A percentile compares a stretch with the other conserved stretches of the same genome.
These are phyloP conservation scores for Suillus brevipes DNA, from an alignment of 768 basidiomycete species.

Conservation along the genomic window DNA sequence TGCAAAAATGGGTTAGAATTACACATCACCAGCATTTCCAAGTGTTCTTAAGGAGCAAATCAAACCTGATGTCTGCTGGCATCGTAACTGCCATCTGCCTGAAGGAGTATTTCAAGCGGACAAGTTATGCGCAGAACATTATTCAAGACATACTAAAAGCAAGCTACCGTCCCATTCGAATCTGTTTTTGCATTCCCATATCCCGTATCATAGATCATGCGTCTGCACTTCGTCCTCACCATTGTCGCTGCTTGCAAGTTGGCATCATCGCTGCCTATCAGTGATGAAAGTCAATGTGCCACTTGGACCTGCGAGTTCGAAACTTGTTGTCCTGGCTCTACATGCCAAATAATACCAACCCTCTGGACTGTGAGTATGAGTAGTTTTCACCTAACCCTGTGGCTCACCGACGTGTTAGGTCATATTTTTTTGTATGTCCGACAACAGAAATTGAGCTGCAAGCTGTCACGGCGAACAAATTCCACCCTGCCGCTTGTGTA, in stretches of 20 bases:
- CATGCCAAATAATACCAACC: too few species aligned
- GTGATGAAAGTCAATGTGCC: too few species aligned
- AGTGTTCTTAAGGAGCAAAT: neutral
- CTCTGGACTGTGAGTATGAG: neutral
- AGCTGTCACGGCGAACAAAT: too few species aligned
- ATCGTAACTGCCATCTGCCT: neutral
- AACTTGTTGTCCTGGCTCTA: too few species aligned
- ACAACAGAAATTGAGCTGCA: too few species aligned
- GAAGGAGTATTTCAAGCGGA: neutral
- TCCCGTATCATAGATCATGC: neutral
- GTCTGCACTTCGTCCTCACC: neutral
- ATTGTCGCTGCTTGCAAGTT: neutral
- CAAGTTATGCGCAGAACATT: neutral
- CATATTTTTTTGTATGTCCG: neutral
- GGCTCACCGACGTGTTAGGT: neutral
- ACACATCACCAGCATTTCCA: neutral
- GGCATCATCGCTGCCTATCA: neutral
- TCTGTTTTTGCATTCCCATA: too few species aligned
- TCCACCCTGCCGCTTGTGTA: too few species aligned
- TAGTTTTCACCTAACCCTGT: neutral
- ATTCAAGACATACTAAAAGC: neutral
- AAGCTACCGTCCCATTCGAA: neutral
- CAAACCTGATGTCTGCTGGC: neutral
- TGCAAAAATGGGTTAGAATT: neutral
- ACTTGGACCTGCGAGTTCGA: too few species aligned